Evolutionary conservation across 441 rosid species (phyloP).

Genomic region (Gossypium schwendimanii): DNA sequence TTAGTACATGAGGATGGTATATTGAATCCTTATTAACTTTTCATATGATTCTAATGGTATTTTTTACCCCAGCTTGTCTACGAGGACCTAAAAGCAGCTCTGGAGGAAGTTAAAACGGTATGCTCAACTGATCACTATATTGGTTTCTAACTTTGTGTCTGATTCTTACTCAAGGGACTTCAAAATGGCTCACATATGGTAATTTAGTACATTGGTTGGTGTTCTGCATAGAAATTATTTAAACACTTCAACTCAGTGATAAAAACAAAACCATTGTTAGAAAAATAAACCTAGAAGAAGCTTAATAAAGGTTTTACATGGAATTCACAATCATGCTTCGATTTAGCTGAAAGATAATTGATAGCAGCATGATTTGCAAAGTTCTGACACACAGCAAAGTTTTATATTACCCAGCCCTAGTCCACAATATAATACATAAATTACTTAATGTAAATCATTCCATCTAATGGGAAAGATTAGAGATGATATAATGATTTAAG

Average conservation of each 20-base stretch:
- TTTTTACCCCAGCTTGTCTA: slow-evolving; percentile 66
- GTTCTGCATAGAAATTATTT: not conserved
- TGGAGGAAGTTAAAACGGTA: slow-evolving; percentile 93
- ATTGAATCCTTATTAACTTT: slow-evolving; percentile 15
- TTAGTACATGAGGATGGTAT: not conserved
- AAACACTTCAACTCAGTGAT: not conserved
- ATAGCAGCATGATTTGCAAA: not conserved
- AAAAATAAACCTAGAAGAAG: not conserved
- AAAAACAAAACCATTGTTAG: not conserved
- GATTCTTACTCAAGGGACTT: not conserved
- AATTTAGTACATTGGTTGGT: not conserved
- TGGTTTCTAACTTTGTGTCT: slow-evolving; percentile 1
- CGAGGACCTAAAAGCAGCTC: slow-evolving; percentile 88
- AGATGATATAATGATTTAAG: not conserved
- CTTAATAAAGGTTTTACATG: not conserved
- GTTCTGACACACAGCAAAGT: not conserved
- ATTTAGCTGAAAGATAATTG: not conserved
- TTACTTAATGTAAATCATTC: not conserved
- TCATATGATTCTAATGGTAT: slow-evolving; percentile 23
- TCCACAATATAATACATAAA: not conserved
- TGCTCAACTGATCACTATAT: slow-evolving; percentile 16
- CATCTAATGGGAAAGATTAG: not conserved
- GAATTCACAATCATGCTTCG: not conserved
- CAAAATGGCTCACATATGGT: not conserved
- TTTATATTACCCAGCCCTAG: not conserved